Conservation (phyloP, 1,284 basidiomycete species). For the Tremellales sp. region DNA sequence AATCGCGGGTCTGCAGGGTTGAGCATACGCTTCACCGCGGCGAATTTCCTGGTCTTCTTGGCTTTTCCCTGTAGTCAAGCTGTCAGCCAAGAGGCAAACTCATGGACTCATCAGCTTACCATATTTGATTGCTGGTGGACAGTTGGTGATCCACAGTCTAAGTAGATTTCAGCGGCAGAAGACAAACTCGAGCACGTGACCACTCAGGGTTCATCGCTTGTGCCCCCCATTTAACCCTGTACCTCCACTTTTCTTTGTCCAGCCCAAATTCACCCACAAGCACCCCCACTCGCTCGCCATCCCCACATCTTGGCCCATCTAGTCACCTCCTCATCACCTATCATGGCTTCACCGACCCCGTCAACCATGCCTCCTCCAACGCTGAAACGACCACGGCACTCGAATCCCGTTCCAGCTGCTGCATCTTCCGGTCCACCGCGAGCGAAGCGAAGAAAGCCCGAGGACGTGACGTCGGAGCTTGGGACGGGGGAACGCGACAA, state of each 20-base stretch:
- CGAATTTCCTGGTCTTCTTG: conserved; percentile 93
- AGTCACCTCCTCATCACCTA: conserved; percentile 3
- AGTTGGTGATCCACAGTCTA: no score
- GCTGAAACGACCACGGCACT: conserved; percentile 23
- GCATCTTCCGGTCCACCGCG: conserved; percentile 11
- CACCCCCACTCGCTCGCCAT: no score
- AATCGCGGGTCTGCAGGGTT: conserved; percentile 91
- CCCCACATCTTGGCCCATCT: neutral
- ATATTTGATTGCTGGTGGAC: no score
- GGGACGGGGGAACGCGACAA: conserved; percentile 1
- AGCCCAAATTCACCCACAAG: no score
- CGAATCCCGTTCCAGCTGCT: conserved; percentile 10
- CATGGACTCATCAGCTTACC: conserved; percentile 2
- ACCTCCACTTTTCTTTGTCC: no score
- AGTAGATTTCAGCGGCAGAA: no score
- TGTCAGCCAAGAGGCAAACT: conserved; percentile 5
- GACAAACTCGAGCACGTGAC: no score
- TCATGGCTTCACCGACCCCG: conserved; percentile 21
- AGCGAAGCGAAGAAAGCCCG: conserved; percentile 38
- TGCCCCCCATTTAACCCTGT: no score
- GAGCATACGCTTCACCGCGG: conserved; percentile 88
- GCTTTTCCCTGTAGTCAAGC: conserved; percentile 68
- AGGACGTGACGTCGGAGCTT: conserved; percentile 18
- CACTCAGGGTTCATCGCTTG: no score
- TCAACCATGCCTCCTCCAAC: conserved; percentile 19